phyloP scores from a whole-genome alignment of 257 asterid genomes.

The Penstemon davidsonii region DNA sequence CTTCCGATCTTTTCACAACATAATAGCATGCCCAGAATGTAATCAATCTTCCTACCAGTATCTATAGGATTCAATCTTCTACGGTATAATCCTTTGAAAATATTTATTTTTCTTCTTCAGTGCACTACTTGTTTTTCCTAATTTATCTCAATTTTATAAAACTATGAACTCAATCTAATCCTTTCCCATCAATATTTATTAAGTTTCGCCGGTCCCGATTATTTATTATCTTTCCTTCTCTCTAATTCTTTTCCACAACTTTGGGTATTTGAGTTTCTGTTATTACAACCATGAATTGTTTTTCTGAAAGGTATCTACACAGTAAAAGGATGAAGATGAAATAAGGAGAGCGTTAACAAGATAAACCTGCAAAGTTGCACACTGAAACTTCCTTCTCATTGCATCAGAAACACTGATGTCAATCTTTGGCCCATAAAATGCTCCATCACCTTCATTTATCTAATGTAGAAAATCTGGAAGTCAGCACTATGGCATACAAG shows the following conservation, averaged over 20 bases:
- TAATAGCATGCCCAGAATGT: not conserved
- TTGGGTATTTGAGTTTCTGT: not conserved
- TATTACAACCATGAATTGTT: constrained; percentile 9
- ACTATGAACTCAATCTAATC: not conserved
- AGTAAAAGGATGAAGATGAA: not conserved
- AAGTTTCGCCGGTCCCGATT: too few relatives aligned
- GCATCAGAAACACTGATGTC: constrained; percentile 93
- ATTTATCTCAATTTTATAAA: not conserved
- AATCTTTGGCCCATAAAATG: constrained; percentile 95
- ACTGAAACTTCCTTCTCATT: constrained; percentile 93
- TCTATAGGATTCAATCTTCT: constrained; percentile 8
- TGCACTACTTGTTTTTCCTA: not conserved
- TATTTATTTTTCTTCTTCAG: not conserved
- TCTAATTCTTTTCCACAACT: not conserved
- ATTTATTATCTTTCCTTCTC: not conserved
- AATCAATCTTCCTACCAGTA: constrained; percentile 1
- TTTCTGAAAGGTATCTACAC: not conserved
- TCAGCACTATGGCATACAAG: constrained; percentile 25
- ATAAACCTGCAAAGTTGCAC: constrained; percentile 92
- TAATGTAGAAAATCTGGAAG: constrained; percentile 31
- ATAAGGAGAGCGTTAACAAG: constrained; percentile 17
- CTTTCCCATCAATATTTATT: not conserved
- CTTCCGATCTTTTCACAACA: not conserved
- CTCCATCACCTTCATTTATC: constrained; percentile 97
- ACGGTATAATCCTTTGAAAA: not conserved